Evolutionary conservation across 768 basidiomycete species (phyloP).

Genomic region (Russula foetens): DNA sequence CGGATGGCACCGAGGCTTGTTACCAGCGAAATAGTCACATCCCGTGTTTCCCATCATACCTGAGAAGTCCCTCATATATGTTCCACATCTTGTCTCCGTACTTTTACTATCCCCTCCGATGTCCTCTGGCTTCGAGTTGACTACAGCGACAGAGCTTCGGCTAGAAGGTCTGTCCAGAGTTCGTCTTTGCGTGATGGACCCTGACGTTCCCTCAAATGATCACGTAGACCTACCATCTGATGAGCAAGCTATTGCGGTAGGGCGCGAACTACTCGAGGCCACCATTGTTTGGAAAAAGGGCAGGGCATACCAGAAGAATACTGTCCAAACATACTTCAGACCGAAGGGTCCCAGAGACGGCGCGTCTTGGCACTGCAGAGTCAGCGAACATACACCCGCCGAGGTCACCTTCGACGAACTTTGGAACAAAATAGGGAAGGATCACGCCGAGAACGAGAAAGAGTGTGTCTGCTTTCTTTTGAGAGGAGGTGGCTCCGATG

Average conservation of each 20-base stretch:
- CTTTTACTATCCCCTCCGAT: conserved; percentile 4
- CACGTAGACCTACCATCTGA: conserved; percentile 52
- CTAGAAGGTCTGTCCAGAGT: conserved; percentile 29
- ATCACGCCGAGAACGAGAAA: conserved; percentile 63
- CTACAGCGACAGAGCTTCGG: conserved; percentile 31
- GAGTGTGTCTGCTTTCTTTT: conserved; percentile 37
- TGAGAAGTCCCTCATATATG: too few species aligned
- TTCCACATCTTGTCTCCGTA: background rate
- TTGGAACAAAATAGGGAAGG: conserved; percentile 57
- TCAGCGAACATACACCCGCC: conserved; percentile 55
- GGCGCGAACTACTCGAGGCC: conserved; percentile 46
- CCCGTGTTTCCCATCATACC: too few species aligned
- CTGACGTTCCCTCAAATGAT: background rate
- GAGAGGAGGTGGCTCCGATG: background rate
- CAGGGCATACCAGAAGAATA: conserved; percentile 46
- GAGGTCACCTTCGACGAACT: conserved; percentile 68
- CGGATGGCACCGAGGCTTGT: too few species aligned
- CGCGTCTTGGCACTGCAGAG: conserved; percentile 59
- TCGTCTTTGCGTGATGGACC: background rate
- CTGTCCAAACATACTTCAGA: conserved; percentile 47
- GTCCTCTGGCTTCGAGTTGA: conserved; percentile 28
- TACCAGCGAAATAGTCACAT: too few species aligned
- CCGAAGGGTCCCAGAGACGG: conserved; percentile 47
- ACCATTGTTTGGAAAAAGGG: conserved; percentile 58
- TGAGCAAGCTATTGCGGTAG: conserved; percentile 46